Evolutionary conservation across 2,329 filamentous ascomycete species (phyloP).

Genomic region (Exophiala mesophila): DNA sequence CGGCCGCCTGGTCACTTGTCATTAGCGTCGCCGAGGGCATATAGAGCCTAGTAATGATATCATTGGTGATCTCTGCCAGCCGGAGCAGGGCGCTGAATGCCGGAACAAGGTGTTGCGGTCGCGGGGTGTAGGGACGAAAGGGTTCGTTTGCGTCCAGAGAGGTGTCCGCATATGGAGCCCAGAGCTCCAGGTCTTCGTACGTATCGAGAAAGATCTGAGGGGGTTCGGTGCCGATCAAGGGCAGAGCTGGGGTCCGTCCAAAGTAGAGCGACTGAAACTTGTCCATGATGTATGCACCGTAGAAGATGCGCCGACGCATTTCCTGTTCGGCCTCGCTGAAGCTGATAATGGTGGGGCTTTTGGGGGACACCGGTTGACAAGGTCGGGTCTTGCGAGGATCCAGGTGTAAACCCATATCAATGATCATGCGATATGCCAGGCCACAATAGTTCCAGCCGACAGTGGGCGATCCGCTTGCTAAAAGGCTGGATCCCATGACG

Average conservation of each 20-base stretch:
- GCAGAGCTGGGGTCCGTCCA: slow-evolving; percentile 23
- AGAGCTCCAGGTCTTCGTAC: slow-evolving; percentile 30
- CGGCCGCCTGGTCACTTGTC: not conserved
- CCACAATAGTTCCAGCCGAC: slow-evolving; percentile 36
- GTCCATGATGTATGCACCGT: slow-evolving; percentile 31
- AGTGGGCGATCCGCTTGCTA: slow-evolving; percentile 28
- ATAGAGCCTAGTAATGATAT: slow-evolving; percentile 1
- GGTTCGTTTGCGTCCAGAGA: not conserved
- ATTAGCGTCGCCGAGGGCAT: not conserved
- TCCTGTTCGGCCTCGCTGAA: slow-evolving; percentile 23
- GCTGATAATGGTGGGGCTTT: not conserved
- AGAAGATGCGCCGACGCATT: slow-evolving; percentile 31
- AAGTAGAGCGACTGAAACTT: slow-evolving; percentile 20
- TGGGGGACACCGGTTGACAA: too few species aligned
- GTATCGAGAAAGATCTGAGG: slow-evolving; percentile 31
- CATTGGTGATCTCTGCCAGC: slow-evolving; percentile 1
- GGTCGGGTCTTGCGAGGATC: not conserved
- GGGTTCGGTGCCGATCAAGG: slow-evolving; percentile 18
- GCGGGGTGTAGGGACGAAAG: not conserved
- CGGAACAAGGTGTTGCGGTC: not conserved
- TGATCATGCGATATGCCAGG: slow-evolving; percentile 37
- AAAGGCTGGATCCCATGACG: not conserved
- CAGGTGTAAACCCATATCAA: slow-evolving; percentile 37
- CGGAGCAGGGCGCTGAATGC: not conserved
- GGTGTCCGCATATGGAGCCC: slow-evolving; percentile 22